A percentile compares a stretch with the other conserved stretches of the same genome.
phyloP scores from a whole-genome alignment of 345 rosid genomes.

The Raphanus raphanistrum region DNA sequence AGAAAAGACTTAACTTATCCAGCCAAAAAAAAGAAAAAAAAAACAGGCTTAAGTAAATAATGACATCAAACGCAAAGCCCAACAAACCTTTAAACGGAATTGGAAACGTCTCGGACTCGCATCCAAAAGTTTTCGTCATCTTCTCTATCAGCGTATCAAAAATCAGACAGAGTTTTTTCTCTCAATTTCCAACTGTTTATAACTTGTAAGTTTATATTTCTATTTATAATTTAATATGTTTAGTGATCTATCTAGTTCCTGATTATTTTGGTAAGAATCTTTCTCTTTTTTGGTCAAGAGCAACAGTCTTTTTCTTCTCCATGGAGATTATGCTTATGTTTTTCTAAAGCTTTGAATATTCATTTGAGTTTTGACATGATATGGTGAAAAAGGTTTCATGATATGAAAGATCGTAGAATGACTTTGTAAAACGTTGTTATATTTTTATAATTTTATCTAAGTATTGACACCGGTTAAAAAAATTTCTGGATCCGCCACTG shows the following conservation, averaged over 20 bases:
- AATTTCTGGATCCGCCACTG: too few relatives aligned
- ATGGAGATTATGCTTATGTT: neutral
- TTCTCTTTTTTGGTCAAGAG: neutral
- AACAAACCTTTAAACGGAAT: neutral
- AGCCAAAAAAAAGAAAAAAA: too few relatives aligned
- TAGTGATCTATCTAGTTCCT: neutral
- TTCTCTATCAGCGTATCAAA: neutral
- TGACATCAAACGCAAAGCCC: neutral
- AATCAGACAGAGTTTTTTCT: neutral
- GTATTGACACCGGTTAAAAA: too few relatives aligned
- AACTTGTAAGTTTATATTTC: neutral
- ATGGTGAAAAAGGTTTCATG: too few relatives aligned
- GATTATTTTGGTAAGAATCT: neutral
- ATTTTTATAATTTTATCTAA: too few relatives aligned
- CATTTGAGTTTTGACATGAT: too few relatives aligned
- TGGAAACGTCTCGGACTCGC: neutral
- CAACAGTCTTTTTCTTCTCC: neutral
- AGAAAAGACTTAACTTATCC: too few relatives aligned
- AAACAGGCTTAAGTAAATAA: neutral
- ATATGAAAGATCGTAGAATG: too few relatives aligned
- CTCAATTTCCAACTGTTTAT: neutral
- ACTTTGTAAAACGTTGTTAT: too few relatives aligned
- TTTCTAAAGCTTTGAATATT: neutral
- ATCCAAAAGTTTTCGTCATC: neutral
- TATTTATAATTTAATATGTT: too few relatives aligned